phyloP scores from a whole-genome alignment of 176 grass and related monocot species.

The Rhynchospora breviuscula region DNA sequence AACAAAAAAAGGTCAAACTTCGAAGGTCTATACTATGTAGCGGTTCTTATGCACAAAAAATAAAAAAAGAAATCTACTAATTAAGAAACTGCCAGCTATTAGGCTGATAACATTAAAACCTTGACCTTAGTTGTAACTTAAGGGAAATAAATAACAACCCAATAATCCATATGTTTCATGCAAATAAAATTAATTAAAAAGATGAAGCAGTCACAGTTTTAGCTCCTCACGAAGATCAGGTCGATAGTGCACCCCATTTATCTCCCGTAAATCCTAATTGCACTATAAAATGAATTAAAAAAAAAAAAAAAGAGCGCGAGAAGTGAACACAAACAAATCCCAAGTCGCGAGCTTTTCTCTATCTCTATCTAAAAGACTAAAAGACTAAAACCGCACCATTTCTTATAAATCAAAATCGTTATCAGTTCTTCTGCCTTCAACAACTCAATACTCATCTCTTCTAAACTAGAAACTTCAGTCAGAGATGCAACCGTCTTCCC shows the following conservation, averaged over 20 bases:
- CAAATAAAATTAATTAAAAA: background rate
- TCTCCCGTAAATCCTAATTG: background rate
- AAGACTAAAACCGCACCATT: background rate
- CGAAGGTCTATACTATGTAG: background rate
- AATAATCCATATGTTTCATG: background rate
- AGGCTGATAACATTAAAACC: background rate
- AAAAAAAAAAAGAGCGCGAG: background rate
- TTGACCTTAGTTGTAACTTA: background rate
- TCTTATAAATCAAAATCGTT: background rate
- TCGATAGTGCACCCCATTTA: background rate
- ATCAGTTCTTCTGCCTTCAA: background rate
- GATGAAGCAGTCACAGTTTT: background rate
- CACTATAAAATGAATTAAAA: background rate
- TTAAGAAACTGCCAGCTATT: background rate
- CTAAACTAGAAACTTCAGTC: conserved; percentile 2
- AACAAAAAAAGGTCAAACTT: background rate
- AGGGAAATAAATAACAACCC: background rate
- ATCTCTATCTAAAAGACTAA: background rate
- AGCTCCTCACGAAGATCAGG: background rate
- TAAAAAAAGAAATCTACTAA: background rate
- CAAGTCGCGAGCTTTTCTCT: background rate
- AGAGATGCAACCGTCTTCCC: conserved; percentile 25
- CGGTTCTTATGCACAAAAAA: background rate
- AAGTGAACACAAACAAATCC: background rate
- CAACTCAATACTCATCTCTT: conserved; percentile 11